Percentiles rank a stretch among this genome's conserved stretches.
These are phyloP conservation scores for Pilobolus umbonatus DNA, from an alignment of 192 early-diverging fungal species.

Conservation along the genomic window DNA sequence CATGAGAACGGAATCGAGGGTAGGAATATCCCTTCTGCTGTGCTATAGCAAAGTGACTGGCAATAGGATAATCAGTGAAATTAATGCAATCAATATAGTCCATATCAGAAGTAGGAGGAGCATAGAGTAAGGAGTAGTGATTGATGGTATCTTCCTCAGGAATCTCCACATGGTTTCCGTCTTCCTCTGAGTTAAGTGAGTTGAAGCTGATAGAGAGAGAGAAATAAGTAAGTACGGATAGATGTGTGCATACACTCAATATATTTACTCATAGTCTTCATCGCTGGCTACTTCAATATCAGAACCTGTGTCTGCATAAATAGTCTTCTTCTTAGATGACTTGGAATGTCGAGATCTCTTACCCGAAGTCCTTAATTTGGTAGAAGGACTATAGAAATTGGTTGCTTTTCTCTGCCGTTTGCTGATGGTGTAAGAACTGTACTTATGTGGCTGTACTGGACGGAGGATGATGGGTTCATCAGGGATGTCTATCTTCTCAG, in stretches of 20 bases:
- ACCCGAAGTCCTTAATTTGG: not conserved
- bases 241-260: not conserved
- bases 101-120: constrained; percentile 19
- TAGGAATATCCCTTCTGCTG: constrained; percentile 58
- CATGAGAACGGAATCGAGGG: constrained; percentile 46
- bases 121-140: constrained; percentile 28
- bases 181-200: not conserved
- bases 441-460: constrained; percentile 9
- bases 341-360: constrained; percentile 1
- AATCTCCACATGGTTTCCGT: not conserved
- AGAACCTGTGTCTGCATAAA: constrained; percentile 10
- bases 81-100: constrained; percentile 31
- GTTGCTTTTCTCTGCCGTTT: not conserved
- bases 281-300: constrained; percentile 27
- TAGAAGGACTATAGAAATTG: not conserved
- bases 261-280: constrained; percentile 21
- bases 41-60: constrained; percentile 44
- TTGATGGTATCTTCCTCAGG: constrained; percentile 32
- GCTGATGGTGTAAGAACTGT: not conserved
- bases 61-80: constrained; percentile 37
- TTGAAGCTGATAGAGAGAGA: not conserved
- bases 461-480: constrained; percentile 31
- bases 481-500: constrained; percentile 22
- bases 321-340: not conserved
- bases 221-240: not conserved